Evolutionary conservation across 202 grass and related monocot species (phyloP), one percentile per base, ranked within the genome.

Genomic region (Zoysia matrella): DNA sequence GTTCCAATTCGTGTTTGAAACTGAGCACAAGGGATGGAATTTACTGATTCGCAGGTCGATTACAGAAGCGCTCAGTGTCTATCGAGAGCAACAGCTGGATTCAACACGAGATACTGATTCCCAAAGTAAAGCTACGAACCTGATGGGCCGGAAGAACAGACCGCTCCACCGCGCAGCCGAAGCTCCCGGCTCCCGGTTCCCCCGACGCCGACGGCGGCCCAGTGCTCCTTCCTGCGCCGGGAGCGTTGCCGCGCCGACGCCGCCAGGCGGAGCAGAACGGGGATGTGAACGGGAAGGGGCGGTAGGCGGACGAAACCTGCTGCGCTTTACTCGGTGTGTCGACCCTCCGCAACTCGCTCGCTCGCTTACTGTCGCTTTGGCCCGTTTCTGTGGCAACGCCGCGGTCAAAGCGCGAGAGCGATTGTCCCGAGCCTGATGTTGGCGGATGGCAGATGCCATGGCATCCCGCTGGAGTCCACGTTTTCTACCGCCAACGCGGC

Each of bases 221-320:
- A 57, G 76, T 15, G 74, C 1, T 45, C 69, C 40, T 30, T 52
- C 22, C 41, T 40, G 65, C 44, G 30, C 22, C 22, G 42, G 63
- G 42, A 45, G 10, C 15, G 71, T 30, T 45, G 80, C 75, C 56
- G 18, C 86, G 10, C 72, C 72, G 87, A 11, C 77, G 73, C 22
- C 75, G 70, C 11, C 62, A 41, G 46, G 47, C 79, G 9, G 54
- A 36, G n/a, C 46, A 68, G 57, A 40, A 22, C 22, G 22, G 22
- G 22, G 55, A 65, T 14, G 3, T 11, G 39, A 7, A 42, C n/a
- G 36, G 7, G 36, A 30, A 14, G 14, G 47, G 47, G 8, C 5
- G 53, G 48, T 8, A 50, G 41, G 57, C 36, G 68, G 57, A 9
- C 49, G 50, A 70, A 48, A 39, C 83, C 67, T 67, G 30, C 65